A percentile compares a stretch with the other conserved stretches of the same genome.
Evolutionary conservation across 306 rosid species (phyloP).

Genomic region (Leucaena leucocephala): DNA sequence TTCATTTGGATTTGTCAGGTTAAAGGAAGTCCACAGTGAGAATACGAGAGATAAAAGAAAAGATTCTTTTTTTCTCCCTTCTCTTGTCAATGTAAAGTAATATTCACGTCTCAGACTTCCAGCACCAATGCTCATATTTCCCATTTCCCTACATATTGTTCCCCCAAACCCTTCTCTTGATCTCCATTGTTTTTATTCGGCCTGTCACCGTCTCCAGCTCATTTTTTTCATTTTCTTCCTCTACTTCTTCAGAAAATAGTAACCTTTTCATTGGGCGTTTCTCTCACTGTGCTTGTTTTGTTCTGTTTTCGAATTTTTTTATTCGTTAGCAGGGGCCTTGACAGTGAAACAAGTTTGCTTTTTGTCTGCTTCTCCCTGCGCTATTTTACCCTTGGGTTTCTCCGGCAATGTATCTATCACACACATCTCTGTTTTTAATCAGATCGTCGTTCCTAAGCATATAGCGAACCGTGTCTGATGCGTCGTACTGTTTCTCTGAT

Average conservation of each 20-base stretch:
- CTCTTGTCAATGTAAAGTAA: constrained; percentile 33
- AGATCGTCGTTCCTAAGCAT: constrained; percentile 23
- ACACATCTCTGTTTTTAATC: constrained; percentile 42
- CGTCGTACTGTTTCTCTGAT: constrained; percentile 36
- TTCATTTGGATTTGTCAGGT: constrained; percentile 54
- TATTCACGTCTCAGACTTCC: constrained; percentile 51
- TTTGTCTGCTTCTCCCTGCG: too few relatives aligned
- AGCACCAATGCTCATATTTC: constrained; percentile 45
- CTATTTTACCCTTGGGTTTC: constrained; percentile 36
- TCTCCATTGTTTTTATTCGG: constrained; percentile 30
- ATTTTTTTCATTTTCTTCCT: constrained; percentile 31
- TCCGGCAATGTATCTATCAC: neutral
- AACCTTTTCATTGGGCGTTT: neutral
- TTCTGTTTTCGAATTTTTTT: constrained; percentile 27
- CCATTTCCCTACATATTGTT: constrained; percentile 24
- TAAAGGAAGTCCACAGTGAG: constrained; percentile 38
- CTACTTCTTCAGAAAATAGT: neutral
- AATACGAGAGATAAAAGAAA: constrained; percentile 13
- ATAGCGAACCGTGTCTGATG: constrained; percentile 42
- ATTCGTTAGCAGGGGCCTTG: constrained; percentile 44
- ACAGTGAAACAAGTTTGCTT: constrained; percentile 66
- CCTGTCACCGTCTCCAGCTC: constrained; percentile 50
- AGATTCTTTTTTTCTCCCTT: constrained; percentile 18
- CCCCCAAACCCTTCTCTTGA: constrained; percentile 8
- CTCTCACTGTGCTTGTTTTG: neutral